Conservation (phyloP, 1,139 yeast species). For the Magnusiomyces sp. region DNA sequence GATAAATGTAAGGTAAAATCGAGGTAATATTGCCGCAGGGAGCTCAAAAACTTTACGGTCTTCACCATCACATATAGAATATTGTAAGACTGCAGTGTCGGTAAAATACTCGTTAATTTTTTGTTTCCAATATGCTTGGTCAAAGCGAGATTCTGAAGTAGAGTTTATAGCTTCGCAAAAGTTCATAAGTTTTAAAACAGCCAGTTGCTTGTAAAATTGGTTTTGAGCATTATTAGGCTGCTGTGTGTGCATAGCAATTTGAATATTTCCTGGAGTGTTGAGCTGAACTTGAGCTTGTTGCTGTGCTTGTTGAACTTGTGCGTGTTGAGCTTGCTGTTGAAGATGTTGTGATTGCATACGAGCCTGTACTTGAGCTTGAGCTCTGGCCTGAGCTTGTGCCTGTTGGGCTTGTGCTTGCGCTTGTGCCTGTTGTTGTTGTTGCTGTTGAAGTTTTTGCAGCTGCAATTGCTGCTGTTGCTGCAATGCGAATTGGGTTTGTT, state of each 20-base stretch:
- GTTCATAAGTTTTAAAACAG: slow-evolving; percentile 22
- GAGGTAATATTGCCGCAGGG: slow-evolving; percentile 56
- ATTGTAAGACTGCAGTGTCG: slow-evolving; percentile 40
- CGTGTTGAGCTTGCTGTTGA: slow-evolving; percentile 4
- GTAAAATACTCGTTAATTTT: slow-evolving; percentile 42
- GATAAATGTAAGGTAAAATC: slow-evolving; percentile 49
- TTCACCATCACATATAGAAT: slow-evolving; percentile 36
- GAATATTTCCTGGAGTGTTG: too few species aligned
- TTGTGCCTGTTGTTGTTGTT: slow-evolving; percentile 5
- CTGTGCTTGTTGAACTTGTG: slow-evolving; percentile 1
- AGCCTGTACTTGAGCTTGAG: slow-evolving; percentile 8
- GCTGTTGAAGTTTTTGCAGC: neutral
- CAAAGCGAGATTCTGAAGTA: slow-evolving; percentile 32
- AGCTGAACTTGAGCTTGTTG: slow-evolving; percentile 4
- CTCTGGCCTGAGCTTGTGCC: slow-evolving; percentile 8
- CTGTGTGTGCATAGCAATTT: too few species aligned
- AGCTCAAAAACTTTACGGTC: slow-evolving; percentile 56
- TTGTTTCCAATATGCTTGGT: slow-evolving; percentile 41
- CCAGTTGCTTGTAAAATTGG: slow-evolving; percentile 4
- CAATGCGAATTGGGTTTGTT: neutral
- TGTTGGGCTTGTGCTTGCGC: slow-evolving; percentile 9
- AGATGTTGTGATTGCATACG: slow-evolving; percentile 2
- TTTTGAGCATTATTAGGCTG: neutral
- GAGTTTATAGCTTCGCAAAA: slow-evolving; percentile 35
- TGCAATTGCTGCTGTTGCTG: slow-evolving; percentile 1